phyloP scores from a whole-genome alignment of 2,329 filamentous ascomycete species.

The Domatiomyces globalis region DNA sequence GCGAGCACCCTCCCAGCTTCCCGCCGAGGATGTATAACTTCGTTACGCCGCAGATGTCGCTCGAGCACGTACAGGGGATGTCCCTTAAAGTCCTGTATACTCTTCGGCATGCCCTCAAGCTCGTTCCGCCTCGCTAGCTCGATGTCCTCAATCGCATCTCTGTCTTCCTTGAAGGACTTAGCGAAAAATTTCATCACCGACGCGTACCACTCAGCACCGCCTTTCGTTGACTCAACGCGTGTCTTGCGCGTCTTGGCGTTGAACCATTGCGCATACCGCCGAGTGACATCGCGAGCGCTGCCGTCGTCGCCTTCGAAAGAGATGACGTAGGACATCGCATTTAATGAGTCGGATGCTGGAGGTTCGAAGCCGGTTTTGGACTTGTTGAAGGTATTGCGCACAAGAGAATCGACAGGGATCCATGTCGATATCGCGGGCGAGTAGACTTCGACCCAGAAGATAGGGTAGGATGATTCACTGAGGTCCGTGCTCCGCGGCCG shows the following conservation, averaged over 20 bases:
- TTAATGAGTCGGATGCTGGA: constrained; percentile 60
- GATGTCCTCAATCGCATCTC: constrained; percentile 72
- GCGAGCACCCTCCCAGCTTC: constrained; percentile 65
- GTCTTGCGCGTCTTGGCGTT: constrained; percentile 75
- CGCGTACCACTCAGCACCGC: constrained; percentile 44
- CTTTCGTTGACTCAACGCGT: constrained; percentile 56
- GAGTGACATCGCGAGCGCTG: constrained; percentile 68
- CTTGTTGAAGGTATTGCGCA: constrained; percentile 65
- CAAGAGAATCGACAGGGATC: constrained; percentile 74
- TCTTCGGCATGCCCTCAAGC: constrained; percentile 71
- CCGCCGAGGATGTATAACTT: constrained; percentile 61
- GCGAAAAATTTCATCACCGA: constrained; percentile 30
- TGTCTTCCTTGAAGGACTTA: constrained; percentile 38
- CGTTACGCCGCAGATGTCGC: constrained; percentile 66
- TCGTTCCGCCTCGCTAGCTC: constrained; percentile 59
- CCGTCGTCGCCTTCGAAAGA: constrained; percentile 65
- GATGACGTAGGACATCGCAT: constrained; percentile 68
- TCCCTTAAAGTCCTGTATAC: constrained; percentile 73
- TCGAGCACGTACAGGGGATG: constrained; percentile 76
- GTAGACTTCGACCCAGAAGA: constrained; percentile 92
- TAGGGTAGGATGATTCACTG: constrained; percentile 57
- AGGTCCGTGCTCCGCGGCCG: constrained; percentile 7
- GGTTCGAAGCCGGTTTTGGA: constrained; percentile 61
- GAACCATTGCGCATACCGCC: constrained; percentile 73
- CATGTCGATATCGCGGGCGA: constrained; percentile 79